Base-by-base conservation (phyloP, 2,329 filamentous ascomycete genomes). In the Pseudogymnoascus sp. region DNA sequence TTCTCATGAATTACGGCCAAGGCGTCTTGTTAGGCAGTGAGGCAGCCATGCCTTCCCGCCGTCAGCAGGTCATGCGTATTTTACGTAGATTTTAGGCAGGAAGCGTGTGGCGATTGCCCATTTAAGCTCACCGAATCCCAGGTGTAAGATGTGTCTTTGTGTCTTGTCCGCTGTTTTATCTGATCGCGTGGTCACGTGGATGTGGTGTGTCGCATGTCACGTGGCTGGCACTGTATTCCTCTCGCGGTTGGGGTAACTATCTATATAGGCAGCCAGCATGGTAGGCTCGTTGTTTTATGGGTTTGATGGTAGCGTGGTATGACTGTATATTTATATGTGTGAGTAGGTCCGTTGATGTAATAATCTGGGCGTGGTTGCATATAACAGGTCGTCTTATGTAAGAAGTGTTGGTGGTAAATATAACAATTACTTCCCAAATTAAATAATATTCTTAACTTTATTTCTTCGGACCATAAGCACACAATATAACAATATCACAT, bases 21-120 rank as follows among this genome's bases (percentile, higher is more conserved):
- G 47, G 47, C 47, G 47, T 53, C 47, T 53, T 53, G 28, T 30
- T 53, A 53, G 47, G 47, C 47, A 14, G 43, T 50, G 14, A 50
- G 43, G 43, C 43, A 30, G 14, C 43, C 25, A 15, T 50, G 43
- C 43, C 43, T 30, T 50, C 8, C 22, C 22, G 22, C n/a, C 12
- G 25, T 53, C n/a, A 33, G 25, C 35, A 11, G 11, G 12, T 12
- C 11, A 36, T 36, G 22, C 28, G n/a, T 33, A 28, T 12, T 53
- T 50, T 50, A 50, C 43, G 43, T 30, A 50, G 12, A 18, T 50
- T 50, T n/a, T 50, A 50, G 43, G 43, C 43, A 50, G 43, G 38
- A 22, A 6, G 38, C n/a, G 18, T 15, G 43, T 50, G 43, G 43
- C 43, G 43, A 33, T 7, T 50, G 25, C 9, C 47, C 47, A 33